Evolutionary conservation across 345 rosid species (phyloP), one percentile per base, ranked within the genome.

Genomic region (Gossypium arboreum): DNA sequence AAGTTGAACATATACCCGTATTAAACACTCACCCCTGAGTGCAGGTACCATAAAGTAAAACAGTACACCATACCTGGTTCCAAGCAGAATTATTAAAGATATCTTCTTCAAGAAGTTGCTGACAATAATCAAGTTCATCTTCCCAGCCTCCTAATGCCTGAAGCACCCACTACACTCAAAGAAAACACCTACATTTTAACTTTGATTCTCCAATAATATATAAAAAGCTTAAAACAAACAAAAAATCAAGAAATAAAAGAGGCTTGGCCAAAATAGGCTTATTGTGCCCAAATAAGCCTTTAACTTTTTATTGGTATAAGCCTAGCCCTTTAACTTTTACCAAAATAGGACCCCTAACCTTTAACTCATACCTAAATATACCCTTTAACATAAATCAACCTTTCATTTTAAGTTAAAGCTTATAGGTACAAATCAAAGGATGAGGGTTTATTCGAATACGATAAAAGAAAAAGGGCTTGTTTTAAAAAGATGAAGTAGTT

Each of bases 81-180:
- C 99, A 93, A 2, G 97, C 98, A 57, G 97, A 95, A 84, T 93
- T 91, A 81, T 95, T 95, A 64, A 88, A 93, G 61, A 91, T 77
- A 75, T 95, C 98, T 77, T 86, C 91, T 82, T 90, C 79, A 60
- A 91, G 91, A 64, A 95, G 97, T 77, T 83, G 79, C 22, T 69
- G 75, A 71, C 97, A 93, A 75, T 90, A 93, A 73, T 88, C 80
- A 48, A 95, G 98, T 79, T 95, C 99, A 76, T 82, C 82, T 73
- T 93, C 93, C 99, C 97, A 93, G 58, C 98, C 98, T 69, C 99
- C 99, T 75, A 95, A 76, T 58, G 89, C 84, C 22, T 75, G 86
- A 62, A 95, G 85, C 56, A 89, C 86, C 99, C 97, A 95, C 99
- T 95, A 83, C 77, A 85, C 45, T 77, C 51, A 48, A 73, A 44